A percentile compares a stretch with the other conserved stretches of the same genome.
phyloP scores from a whole-genome alignment of 1,284 basidiomycete genomes.

The Sparassis latifolia region DNA sequence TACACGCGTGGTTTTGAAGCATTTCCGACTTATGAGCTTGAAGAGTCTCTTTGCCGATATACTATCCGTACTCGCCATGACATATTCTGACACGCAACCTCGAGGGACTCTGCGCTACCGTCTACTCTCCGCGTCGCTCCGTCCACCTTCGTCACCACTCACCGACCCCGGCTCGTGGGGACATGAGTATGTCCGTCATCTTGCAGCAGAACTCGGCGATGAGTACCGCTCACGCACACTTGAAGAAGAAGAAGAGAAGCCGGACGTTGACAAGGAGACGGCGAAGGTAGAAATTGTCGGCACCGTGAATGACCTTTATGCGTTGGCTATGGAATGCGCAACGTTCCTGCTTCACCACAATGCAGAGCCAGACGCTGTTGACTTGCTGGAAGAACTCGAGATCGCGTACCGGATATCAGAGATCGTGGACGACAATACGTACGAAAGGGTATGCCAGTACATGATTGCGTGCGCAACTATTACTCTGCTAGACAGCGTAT shows the following conservation, averaged over 20 bases:
- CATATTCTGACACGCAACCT: constrained; percentile 94
- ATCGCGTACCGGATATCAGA: constrained; percentile 76
- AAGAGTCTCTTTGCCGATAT: constrained; percentile 97
- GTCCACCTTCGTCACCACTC: constrained; percentile 54
- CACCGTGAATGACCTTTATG: constrained; percentile 67
- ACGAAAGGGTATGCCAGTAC: constrained; percentile 91
- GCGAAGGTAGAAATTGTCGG: constrained; percentile 30
- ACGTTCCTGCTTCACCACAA: constrained; percentile 92
- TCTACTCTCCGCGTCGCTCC: constrained; percentile 73
- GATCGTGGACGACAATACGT: constrained; percentile 86
- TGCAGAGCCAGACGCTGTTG: constrained; percentile 97
- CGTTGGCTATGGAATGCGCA: constrained; percentile 82
- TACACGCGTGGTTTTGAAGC: neutral
- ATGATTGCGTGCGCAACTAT: constrained; percentile 76
- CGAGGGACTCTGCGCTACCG: constrained; percentile 93
- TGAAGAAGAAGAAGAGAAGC: constrained; percentile 23
- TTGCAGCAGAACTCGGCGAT: constrained; percentile 94
- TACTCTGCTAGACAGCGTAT: neutral
- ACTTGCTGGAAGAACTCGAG: constrained; percentile 92
- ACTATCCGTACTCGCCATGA: constrained; percentile 99
- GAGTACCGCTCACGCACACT: constrained; percentile 66
- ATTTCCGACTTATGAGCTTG: constrained; percentile 7
- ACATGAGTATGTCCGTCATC: constrained; percentile 97
- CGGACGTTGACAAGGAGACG: constrained; percentile 22
- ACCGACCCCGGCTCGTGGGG: constrained; percentile 96